Conservation (phyloP, 2,329 filamentous ascomycete species). For the Colletotrichum eleusines region DNA sequence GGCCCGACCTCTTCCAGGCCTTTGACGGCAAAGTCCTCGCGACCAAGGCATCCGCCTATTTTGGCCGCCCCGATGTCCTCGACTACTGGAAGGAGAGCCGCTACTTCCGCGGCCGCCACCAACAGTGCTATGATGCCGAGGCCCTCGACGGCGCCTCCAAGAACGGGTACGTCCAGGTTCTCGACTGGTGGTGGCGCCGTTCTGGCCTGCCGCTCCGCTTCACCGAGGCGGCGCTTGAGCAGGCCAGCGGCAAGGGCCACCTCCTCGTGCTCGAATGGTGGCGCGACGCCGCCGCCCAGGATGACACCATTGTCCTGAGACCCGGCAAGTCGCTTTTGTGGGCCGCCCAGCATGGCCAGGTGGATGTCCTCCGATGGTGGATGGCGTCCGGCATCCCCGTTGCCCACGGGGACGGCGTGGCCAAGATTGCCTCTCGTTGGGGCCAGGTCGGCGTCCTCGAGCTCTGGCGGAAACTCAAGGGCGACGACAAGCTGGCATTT, state of each 20-base stretch:
- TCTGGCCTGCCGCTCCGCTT: slow-evolving; percentile 83
- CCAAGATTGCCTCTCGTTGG: slow-evolving; percentile 85
- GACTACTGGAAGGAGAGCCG: slow-evolving; percentile 92
- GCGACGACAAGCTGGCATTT: slow-evolving; percentile 75
- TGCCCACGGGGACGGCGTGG: slow-evolving; percentile 83
- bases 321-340: slow-evolving; percentile 87
- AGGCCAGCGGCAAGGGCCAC: slow-evolving; percentile 86
- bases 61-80: slow-evolving; percentile 84
- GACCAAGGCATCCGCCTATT: slow-evolving; percentile 88
- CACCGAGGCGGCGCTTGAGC: slow-evolving; percentile 88
- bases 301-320: slow-evolving; percentile 73
- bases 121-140: slow-evolving; percentile 76
- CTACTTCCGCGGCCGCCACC: slow-evolving; percentile 84
- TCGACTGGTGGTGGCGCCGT: slow-evolving; percentile 92
- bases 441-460: slow-evolving; percentile 88
- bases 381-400: slow-evolving; percentile 83
- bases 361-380: slow-evolving; percentile 88
- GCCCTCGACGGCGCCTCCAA: slow-evolving; percentile 89
- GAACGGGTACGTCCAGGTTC: slow-evolving; percentile 84
- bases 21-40: slow-evolving; percentile 89
- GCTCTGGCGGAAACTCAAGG: slow-evolving; percentile 80
- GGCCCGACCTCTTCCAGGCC: slow-evolving; percentile 76
- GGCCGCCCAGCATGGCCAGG: slow-evolving; percentile 85
- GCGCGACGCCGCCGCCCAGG: slow-evolving; percentile 75
- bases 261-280: slow-evolving; percentile 94